Evolutionary conservation across 768 basidiomycete genomes (phyloP), one percentile per base, ranked within the genome.

Genomic region (Lentinula aciculospora): DNA sequence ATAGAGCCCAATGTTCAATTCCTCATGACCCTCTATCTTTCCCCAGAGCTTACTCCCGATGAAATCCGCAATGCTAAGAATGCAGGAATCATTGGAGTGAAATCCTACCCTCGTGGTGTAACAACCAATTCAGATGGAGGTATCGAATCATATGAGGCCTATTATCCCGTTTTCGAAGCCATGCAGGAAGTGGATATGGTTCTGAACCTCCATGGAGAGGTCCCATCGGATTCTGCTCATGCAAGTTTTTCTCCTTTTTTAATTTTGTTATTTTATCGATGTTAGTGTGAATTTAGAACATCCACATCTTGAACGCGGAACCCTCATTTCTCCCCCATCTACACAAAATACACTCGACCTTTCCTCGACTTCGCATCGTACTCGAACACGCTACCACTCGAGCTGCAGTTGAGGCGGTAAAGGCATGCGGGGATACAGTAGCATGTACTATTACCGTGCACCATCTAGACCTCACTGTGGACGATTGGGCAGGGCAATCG

Each of bases 381-480:
- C 84, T 98, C 31, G 96, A 98, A 71, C 96, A 98, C 65, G 96
- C 95, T 25, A 98, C 96, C 0, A 95, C 94, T 2, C 82, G 89
- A 40, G 92, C 90, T 25, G 94, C 96, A 1, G 83, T 98, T 12
- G 92, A 94, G 62, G 81, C 85, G 15, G 94, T 97, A 57, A 86
- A 89, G 72, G 73, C 77, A 45, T 81, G 85, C 60, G 94, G 84
- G 1, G 74, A 76, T 63, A 97, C 87, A 19, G 94, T 99, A 40
- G 96, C 86, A 19, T 98, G 97, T 71, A 92, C 94, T 7, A 98
- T 99, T 71, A 99, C 97, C 1, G 90, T 95, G 1, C 97, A 99
- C 71, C 97, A 99, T 69, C 83, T 99, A 45, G 85, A 82, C 28
- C 79, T 99, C 49, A 97, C 92, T 5, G 92, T 98, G 3, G 96